Conservation (phyloP, 768 basidiomycete species). For the Suillus tomentosus region DNA sequence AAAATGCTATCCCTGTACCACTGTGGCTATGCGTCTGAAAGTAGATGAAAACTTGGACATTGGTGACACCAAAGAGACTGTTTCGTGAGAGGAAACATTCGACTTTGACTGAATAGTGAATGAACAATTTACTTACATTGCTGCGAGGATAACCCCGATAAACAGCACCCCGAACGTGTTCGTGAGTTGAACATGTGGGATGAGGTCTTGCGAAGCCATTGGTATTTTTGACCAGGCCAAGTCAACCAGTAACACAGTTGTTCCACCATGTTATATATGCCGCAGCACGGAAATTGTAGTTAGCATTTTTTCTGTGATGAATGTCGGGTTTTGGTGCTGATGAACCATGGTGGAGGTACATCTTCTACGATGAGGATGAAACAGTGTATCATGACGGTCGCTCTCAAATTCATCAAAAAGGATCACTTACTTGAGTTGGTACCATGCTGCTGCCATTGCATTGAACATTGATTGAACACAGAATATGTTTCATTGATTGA, state of each 20-base stretch:
- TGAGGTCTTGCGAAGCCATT: background rate
- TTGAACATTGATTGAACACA: too few relatives aligned
- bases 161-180: background rate
- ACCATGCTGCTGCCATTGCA: too few relatives aligned
- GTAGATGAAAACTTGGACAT: constrained; percentile 1
- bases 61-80: constrained; percentile 3
- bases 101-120: background rate
- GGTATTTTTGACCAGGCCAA: too few relatives aligned
- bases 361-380: too few relatives aligned
- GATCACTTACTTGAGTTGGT: too few relatives aligned
- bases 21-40: background rate
- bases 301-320: background rate
- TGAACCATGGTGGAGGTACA: too few relatives aligned
- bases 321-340: too few relatives aligned
- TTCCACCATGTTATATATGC: background rate
- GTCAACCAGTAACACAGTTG: background rate
- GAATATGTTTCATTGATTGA: too few relatives aligned
- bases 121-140: background rate
- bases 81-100: background rate
- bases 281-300: background rate
- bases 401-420: too few relatives aligned
- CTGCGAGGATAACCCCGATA: background rate
- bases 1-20: background rate
- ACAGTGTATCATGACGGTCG: too few relatives aligned
- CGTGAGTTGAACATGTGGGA: background rate